Conservation (phyloP, 2,329 filamentous ascomycete genomes). For the Diaporthe amygdali region DNA sequence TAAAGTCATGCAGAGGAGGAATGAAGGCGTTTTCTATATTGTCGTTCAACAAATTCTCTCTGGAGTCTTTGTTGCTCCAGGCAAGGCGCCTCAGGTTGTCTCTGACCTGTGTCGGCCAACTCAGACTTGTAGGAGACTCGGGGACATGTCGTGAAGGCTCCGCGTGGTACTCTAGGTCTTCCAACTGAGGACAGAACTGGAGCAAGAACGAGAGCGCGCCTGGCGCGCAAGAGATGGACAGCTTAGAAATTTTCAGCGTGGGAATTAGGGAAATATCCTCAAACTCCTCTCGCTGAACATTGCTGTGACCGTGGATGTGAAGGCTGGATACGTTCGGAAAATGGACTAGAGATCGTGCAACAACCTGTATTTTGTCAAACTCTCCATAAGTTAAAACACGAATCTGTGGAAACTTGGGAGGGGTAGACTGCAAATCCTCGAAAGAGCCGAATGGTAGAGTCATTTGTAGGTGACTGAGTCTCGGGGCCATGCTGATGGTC, state of each 20-base stretch:
- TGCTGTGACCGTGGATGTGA: no score
- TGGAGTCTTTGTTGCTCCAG: background rate
- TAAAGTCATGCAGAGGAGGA: background rate
- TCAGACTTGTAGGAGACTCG: no score
- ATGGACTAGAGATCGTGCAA: background rate
- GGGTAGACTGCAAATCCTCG: background rate
- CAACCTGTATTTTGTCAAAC: background rate
- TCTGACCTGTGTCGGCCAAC: background rate
- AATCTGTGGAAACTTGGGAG: background rate
- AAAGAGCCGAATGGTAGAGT: background rate
- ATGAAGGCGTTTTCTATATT: background rate
- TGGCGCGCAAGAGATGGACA: background rate
- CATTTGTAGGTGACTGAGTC: background rate
- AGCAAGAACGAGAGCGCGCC: background rate
- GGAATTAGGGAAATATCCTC: background rate
- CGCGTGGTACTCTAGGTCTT: background rate
- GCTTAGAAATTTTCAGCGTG: background rate
- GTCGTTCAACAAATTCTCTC: background rate
- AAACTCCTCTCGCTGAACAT: no score
- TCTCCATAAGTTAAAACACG: background rate
- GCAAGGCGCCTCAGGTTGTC: background rate
- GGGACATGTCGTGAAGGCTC: fast-evolving
- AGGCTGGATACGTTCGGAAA: background rate
- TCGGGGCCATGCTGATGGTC: background rate
- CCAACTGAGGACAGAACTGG: background rate